These are phyloP conservation scores for Phtheirospermum japonicum DNA, from an alignment of 257 asterid genomes.

Conservation along the genomic window DNA sequence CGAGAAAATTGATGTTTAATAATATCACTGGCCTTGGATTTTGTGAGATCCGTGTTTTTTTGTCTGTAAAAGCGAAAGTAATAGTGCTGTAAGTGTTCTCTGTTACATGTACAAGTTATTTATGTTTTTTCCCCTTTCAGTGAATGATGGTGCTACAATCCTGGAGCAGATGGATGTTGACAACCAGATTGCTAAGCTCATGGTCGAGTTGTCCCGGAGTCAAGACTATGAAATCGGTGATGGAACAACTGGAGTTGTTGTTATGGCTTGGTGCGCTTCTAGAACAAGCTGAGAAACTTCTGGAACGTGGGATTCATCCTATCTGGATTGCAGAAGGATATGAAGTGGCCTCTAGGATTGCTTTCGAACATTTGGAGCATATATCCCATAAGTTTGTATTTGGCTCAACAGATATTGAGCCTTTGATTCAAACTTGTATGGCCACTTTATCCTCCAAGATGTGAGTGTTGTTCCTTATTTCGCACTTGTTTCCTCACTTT, in stretches of 20 bases:
- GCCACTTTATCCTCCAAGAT: constrained; percentile 95
- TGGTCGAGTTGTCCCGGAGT: constrained; percentile 93
- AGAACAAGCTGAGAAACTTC: constrained; percentile 85
- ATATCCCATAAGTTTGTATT: constrained; percentile 73
- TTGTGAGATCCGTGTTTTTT: constrained; percentile 15
- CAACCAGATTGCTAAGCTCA: constrained; percentile 93
- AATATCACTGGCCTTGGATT: not conserved
- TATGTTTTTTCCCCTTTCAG: constrained; percentile 40
- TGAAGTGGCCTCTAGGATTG: constrained; percentile 89
- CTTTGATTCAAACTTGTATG: constrained; percentile 88
- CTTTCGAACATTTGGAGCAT: constrained; percentile 78
- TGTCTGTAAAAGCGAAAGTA: not conserved
- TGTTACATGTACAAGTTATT: no score
- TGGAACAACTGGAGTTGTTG: constrained; percentile 98
- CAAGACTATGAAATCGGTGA: constrained; percentile 98
- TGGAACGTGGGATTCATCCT: constrained; percentile 97
- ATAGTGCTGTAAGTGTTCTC: no score
- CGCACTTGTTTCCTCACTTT: not conserved
- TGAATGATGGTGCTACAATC: constrained; percentile 96
- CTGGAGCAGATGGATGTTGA: constrained; percentile 98
- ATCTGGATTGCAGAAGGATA: constrained; percentile 95
- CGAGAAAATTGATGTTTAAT: not conserved
- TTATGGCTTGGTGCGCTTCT: constrained; percentile 95
- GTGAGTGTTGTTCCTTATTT: constrained; percentile 47
- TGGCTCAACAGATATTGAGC: constrained; percentile 44